phyloP scores from a whole-genome alignment of 2,329 filamentous ascomycete species.

The Ceratocystis eucalypticola region DNA sequence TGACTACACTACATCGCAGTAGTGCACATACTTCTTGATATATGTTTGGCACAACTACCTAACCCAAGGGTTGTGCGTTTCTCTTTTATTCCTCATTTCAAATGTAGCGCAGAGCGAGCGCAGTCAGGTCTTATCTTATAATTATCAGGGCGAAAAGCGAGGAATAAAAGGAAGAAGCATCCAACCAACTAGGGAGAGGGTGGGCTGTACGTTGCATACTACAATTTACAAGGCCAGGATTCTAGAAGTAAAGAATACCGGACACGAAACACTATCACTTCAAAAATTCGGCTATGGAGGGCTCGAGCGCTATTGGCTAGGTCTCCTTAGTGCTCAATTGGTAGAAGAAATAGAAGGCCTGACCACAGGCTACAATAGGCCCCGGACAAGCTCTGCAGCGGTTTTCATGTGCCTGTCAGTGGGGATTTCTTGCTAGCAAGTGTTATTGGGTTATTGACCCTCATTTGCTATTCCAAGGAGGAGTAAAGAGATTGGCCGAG shows the following conservation, averaged over 20 bases:
- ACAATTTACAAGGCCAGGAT: background rate
- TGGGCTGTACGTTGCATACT: background rate
- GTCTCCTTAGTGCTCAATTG: background rate
- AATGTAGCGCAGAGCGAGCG: too few species aligned
- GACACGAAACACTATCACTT: constrained; percentile 3
- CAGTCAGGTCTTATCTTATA: too few species aligned
- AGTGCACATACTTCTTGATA: background rate
- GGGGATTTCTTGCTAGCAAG: too few species aligned
- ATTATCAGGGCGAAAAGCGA: too few species aligned
- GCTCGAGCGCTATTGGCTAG: background rate
- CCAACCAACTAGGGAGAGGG: background rate
- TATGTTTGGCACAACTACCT: too few species aligned
- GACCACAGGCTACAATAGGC: background rate
- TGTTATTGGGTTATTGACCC: too few species aligned
- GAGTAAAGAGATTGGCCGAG: too few species aligned
- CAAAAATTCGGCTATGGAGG: background rate
- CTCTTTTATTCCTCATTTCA: too few species aligned
- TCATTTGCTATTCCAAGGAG: too few species aligned
- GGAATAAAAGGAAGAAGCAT: background rate
- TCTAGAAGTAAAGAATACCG: background rate
- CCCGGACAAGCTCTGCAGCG: background rate
- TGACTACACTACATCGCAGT: background rate
- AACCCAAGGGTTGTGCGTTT: too few species aligned
- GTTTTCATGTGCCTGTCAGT: too few species aligned
- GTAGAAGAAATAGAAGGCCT: background rate